Base-by-base conservation (phyloP, 2,329 filamentous ascomycete genomes). In the Nemania sp. region DNA sequence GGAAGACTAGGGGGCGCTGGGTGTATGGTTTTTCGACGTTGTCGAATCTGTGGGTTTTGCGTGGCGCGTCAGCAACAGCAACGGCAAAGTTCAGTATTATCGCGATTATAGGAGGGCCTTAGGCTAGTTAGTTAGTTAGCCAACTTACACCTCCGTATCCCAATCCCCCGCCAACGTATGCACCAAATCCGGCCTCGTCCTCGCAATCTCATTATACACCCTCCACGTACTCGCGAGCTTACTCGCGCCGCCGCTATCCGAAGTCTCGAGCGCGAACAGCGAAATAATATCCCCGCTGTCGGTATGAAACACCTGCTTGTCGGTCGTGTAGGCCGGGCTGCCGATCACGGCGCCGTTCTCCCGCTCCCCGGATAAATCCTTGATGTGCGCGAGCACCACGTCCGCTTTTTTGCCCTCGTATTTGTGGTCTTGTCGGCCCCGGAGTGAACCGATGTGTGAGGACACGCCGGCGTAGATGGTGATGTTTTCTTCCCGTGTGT, bases 171-270 rank as follows among this genome's bases (percentile, higher is more conserved):
- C 70, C 22, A 88, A 68, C 0, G 80, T 84, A 3, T 75, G 71
- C 28, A 88, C 79, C 11, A 87, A 68, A 61, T 87, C 83, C 0
- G 83, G 83, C 15, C 83, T 69, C 1, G 76, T 80, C 17, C 68
- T 69, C 0, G 83, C 83, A 2, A 88, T 71, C 64, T 86, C 78
- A 59, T 87, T 87, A 65, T 87, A 87, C 2, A 87, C 79, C 2
- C 73, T 72, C 77, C 79, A 82, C 22, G 76, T 80, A 61, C 81
- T 83, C 0, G 81, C 77, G 9, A 87, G 67, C 54, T 78, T 79
- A 61, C 82, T 86, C 53, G 79, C 72, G 1, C 84, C 84, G 0
- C 84, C 84, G 2, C 72, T 70, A 0, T 76, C 76, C 0, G 82
- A 78, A 8, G 76, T 76, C 15, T 75, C 72, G 2, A 86, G 74